Evolutionary conservation across 768 basidiomycete genomes (phyloP).

Genomic region (Guyanaporus albipodus): DNA sequence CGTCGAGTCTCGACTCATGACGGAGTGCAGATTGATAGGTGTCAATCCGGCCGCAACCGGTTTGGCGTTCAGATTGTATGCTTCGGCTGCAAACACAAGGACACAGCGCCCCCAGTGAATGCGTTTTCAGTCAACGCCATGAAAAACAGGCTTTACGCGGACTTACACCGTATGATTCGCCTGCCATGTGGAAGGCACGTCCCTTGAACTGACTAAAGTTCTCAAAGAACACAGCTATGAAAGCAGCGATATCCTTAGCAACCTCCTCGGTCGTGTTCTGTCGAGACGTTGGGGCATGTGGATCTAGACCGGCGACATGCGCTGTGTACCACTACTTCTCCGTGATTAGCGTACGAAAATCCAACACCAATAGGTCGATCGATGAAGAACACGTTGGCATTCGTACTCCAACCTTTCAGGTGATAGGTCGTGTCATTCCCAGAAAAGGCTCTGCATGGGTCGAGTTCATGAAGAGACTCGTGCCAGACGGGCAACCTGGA

Average conservation of each 20-base stretch:
- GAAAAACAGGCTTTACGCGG: neutral
- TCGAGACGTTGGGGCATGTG: neutral
- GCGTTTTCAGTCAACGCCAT: neutral
- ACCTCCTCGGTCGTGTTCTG: conserved; percentile 65
- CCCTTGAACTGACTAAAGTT: conserved; percentile 70
- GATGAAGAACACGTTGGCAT: conserved; percentile 49
- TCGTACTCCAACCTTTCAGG: conserved; percentile 62
- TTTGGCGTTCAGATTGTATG: conserved; percentile 46
- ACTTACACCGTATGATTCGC: conserved; percentile 51
- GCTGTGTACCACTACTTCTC: conserved; percentile 36
- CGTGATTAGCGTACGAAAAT: conserved; percentile 44
- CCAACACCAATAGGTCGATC: conserved; percentile 45
- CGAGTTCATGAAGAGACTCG: conserved; percentile 69
- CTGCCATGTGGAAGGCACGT: conserved; percentile 57
- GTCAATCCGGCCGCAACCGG: conserved; percentile 42
- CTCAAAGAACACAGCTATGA: conserved; percentile 71
- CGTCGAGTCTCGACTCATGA: conserved; percentile 31
- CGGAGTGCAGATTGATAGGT: conserved; percentile 47
- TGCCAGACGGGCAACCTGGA: conserved; percentile 53
- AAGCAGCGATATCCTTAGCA: conserved; percentile 66
- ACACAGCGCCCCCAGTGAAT: conserved; percentile 47
- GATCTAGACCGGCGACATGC: neutral
- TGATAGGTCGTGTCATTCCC: conserved; percentile 50
- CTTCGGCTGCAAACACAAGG: conserved; percentile 45
- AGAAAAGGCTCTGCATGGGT: conserved; percentile 63